These are phyloP conservation scores for Leishmania arabica DNA, from an alignment of 208 protist genomes.

Conservation along the genomic window DNA sequence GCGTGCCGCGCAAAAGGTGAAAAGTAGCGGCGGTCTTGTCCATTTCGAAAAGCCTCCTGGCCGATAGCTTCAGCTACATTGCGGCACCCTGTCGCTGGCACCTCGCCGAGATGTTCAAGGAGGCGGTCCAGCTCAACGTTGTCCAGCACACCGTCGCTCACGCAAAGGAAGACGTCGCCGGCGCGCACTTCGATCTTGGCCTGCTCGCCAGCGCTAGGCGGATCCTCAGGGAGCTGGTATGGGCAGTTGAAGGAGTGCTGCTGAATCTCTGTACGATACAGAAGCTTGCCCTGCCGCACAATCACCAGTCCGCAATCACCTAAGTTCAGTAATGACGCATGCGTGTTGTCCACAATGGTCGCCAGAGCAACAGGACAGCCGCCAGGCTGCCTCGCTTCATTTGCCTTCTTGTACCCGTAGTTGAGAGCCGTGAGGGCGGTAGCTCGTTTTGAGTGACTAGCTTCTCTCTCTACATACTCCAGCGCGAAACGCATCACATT, in stretches of 20 bases:
- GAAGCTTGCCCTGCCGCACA: conserved; percentile 56
- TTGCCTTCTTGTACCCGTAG: conserved; percentile 49
- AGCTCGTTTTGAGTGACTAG: conserved; percentile 16
- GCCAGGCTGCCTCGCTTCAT: conserved; percentile 46
- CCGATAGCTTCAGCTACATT: conserved; percentile 66
- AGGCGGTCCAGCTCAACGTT: conserved; percentile 78
- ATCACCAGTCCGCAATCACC: conserved; percentile 85
- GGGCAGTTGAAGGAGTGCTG: conserved; percentile 91
- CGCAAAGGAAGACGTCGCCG: conserved; percentile 76
- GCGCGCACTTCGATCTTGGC: conserved; percentile 58
- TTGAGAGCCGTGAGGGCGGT: conserved; percentile 67
- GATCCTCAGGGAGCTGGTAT: conserved; percentile 79
- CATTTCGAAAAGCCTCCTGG: conserved; percentile 58
- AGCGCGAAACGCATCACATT: conserved; percentile 76
- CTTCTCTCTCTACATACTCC: conserved; percentile 41
- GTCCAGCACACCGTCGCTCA: conserved; percentile 84
- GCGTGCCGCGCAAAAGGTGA: conserved; percentile 87
- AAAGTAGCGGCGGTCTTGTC: conserved; percentile 45
- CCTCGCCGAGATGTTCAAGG: conserved; percentile 47
- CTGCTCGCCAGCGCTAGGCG: conserved; percentile 65
- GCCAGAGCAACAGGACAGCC: conserved; percentile 75
- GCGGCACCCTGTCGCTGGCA: conserved; percentile 48
- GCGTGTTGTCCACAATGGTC: conserved; percentile 55
- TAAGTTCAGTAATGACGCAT: conserved; percentile 83
- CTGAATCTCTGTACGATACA: conserved; percentile 70